These are phyloP conservation scores for Clitopilus hobsonii DNA, from an alignment of 768 basidiomycete species.

Conservation along the genomic window DNA sequence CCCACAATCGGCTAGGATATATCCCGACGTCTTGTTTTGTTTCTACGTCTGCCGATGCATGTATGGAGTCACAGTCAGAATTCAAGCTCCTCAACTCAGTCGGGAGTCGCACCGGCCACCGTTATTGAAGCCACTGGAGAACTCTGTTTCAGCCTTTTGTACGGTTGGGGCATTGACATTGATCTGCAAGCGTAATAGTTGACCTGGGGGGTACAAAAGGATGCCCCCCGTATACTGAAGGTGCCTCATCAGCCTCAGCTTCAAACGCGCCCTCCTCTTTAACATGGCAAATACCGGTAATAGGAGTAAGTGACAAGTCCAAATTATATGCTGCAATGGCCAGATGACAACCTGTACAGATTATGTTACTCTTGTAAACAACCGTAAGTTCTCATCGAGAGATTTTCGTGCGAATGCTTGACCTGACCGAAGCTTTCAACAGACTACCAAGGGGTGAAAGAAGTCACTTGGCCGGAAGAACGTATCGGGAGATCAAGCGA, in stretches of 20 bases:
- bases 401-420: too few relatives aligned
- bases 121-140: too few relatives aligned
- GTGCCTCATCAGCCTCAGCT: neutral
- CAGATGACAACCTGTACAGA: slow-evolving; percentile 14
- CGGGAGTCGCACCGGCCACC: neutral
- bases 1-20: neutral
- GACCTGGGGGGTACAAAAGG: slow-evolving; percentile 16
- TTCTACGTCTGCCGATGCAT: neutral
- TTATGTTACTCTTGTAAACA: slow-evolving; percentile 33
- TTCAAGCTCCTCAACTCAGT: too few relatives aligned
- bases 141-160: slow-evolving; percentile 1
- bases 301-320: slow-evolving; percentile 12
- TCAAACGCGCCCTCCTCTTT: neutral
- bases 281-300: slow-evolving; percentile 4
- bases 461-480: too few relatives aligned
- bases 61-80: too few relatives aligned
- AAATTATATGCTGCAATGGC: neutral
- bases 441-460: too few relatives aligned
- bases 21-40: neutral
- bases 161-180: slow-evolving; percentile 4
- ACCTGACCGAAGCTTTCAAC: too few relatives aligned
- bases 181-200: too few relatives aligned
- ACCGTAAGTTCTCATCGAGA: slow-evolving; percentile 33
- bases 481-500: too few relatives aligned
- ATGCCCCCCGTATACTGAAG: neutral